Base-by-base conservation (phyloP, 2,329 filamentous ascomycete genomes). In the Ophiocordyceps australis region DNA sequence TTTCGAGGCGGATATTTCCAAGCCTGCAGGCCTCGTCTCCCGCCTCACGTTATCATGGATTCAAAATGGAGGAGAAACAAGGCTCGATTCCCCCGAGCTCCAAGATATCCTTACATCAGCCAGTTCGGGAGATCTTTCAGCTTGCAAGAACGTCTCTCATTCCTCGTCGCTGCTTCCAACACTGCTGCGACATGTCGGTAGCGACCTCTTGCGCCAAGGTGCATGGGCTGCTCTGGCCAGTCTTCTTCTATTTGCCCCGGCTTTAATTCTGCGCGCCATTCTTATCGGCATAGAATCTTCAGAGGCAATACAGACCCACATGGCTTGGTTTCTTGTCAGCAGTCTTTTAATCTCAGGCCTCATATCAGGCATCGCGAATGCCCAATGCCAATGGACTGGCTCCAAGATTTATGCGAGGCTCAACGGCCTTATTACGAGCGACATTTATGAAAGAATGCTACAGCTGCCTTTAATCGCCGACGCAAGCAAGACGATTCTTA, bases 341-440 rank as follows among this genome's bases (percentile, higher is more conserved):
- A 24, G 19, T 5, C 12, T 29, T 10, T 17, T 29, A 16, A 12
- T 22, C 23, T 29, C 23, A 4, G 23, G 20, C 9, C 19, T 25
- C 8, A 7, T 25, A 3, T 12, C 19, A 5, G 12, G 23, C 16
- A 5, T 29, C 20, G 24, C 24, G 2, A 14, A 25, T 16, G 17
- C 23, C 9, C 27, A 29, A 14, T 22, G 27, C 27, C 20, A 26
- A 5, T 29, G 27, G 27, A 15, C 16, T 4, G 23, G 27, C 4
- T 20, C 13, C 14, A 26, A 23, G 19, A 18, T 25, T 13, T 12
- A 10, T 12, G 27, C 16, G n/a, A 25, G 20, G 20, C 5, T 29
- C 1, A 29, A 17, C 15, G 14, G 14, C 15, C 14, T 23, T 13
- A 15, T 29, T 4, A 12, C 13, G 10, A 14, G 19, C 24, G 23